phyloP scores from a whole-genome alignment of 1,284 basidiomycete species.

The Schizophyllum commune region DNA sequence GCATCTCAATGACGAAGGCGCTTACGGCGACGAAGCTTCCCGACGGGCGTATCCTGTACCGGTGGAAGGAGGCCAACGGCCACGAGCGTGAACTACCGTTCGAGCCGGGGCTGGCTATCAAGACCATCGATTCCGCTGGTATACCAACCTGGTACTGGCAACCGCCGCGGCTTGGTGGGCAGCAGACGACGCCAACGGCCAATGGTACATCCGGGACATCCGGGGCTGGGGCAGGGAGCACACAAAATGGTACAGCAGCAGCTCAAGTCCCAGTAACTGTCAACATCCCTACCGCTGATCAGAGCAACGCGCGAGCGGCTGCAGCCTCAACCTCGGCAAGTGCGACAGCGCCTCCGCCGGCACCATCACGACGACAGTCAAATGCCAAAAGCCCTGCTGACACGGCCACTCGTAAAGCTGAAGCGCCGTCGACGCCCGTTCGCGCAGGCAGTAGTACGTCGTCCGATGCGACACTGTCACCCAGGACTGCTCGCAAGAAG shows the following conservation, averaged over 20 bases:
- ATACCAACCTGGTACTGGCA: neutral
- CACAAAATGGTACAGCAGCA: too few species aligned
- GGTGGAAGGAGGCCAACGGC: neutral
- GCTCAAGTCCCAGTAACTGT: too few species aligned
- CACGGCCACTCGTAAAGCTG: neutral
- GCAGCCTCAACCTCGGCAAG: too few species aligned
- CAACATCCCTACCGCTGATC: too few species aligned
- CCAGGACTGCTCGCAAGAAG: neutral
- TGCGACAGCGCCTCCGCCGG: too few species aligned
- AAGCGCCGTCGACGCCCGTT: neutral
- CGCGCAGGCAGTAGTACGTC: neutral
- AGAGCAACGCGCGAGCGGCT: too few species aligned
- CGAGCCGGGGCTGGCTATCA: neutral
- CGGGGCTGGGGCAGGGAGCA: too few species aligned
- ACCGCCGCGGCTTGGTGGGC: too few species aligned
- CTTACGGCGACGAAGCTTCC: neutral
- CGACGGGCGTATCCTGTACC: neutral
- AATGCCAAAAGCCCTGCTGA: neutral
- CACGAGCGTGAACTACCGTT: neutral
- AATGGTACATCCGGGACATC: too few species aligned
- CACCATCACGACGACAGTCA: neutral
- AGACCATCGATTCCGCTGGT: neutral
- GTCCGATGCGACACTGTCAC: neutral
- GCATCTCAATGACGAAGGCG: neutral
- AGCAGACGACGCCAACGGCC: too few species aligned